phyloP scores from a whole-genome alignment of 106 monocot species.

The Posidonia australis region DNA sequence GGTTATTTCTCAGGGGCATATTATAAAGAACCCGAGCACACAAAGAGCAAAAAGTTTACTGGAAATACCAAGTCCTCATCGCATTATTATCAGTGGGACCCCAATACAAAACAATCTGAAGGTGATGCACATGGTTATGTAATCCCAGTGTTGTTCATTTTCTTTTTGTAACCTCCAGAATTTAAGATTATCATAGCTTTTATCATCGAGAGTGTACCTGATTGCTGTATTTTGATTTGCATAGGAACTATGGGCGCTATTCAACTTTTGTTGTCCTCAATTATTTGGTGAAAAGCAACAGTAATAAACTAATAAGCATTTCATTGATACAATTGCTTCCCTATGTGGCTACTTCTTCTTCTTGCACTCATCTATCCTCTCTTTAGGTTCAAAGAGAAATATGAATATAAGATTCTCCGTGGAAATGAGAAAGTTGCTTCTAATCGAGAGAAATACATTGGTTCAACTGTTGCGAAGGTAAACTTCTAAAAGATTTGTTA shows the following conservation, averaged over 20 bases:
- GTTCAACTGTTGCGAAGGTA: constrained; percentile 93
- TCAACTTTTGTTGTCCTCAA: constrained; percentile 84
- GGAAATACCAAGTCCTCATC: constrained; percentile 82
- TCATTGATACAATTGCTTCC: not conserved
- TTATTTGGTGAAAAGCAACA: constrained; percentile 85
- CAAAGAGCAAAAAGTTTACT: constrained; percentile 78
- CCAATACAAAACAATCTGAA: constrained; percentile 97
- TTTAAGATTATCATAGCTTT: not conserved
- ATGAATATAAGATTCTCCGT: constrained; percentile 69
- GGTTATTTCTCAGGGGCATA: constrained; percentile 50
- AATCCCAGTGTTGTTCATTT: not conserved
- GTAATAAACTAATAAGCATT: constrained; percentile 24
- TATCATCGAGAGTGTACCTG: not conserved
- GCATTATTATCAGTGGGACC: constrained; percentile 92
- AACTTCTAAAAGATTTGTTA: not conserved
- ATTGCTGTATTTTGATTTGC: not conserved
- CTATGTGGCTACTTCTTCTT: not conserved
- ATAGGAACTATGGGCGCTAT: constrained; percentile 78
- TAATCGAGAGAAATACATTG: constrained; percentile 71
- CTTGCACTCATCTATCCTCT: constrained; percentile 7
- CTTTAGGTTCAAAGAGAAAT: constrained; percentile 70
- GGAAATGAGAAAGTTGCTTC: constrained; percentile 94
- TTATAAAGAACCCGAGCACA: constrained; percentile 88
- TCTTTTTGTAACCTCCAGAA: not conserved
- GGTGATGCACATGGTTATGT: constrained; percentile 21